Evolutionary conservation across 1,139 yeast genomes (phyloP), one percentile per base, ranked within the genome.

Genomic region (Diutina mesorugosa): DNA sequence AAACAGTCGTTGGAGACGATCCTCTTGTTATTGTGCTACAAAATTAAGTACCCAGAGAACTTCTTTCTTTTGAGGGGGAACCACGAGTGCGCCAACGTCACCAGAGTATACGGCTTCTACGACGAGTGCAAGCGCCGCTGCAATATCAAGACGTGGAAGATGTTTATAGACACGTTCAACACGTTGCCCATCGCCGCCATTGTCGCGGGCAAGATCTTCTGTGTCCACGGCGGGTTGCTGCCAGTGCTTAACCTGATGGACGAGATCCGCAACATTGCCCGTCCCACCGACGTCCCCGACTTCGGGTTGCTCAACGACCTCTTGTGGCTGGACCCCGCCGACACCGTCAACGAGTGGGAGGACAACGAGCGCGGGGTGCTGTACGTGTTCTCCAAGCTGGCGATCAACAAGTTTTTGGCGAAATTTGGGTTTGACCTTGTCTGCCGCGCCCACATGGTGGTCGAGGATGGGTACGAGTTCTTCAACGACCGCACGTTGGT

Each of bases 371-470:
- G 99, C 60, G 99, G 99, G 16, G 98, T 93, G 4, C 85, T 95
- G n/a, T 93, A 90, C 70, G 95, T 97, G 72, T 93, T 90, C 69
- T 88, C 90, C 62, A 89, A 86, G 70, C 90, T 89, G 52, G 97
- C 97, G 38, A 90, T 93, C 62, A 90, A 90, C 72, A 90, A 91
- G 70, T 93, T 93, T 67, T 73, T 93, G 57, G 79, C 85, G 60
- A 85, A 88, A 64, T 93, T 91, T 67, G 95, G 93, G 45, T 90
- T 93, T 69, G 98, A 93, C 72, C 78, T 93, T 62, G 97, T 93
- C 51, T 93, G 97, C 69, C 81, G 99, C 63, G 98, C 98, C 18
- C 98, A 93, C 72, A 91, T 93, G 98, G 98, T 93, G 61, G 98
- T 93, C 30, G 98, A 93, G 67, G 99, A 93, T 68, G 99, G 99